phyloP scores from a whole-genome alignment of 2,329 filamentous ascomycete genomes.

The Colletotrichum orbiculare region DNA sequence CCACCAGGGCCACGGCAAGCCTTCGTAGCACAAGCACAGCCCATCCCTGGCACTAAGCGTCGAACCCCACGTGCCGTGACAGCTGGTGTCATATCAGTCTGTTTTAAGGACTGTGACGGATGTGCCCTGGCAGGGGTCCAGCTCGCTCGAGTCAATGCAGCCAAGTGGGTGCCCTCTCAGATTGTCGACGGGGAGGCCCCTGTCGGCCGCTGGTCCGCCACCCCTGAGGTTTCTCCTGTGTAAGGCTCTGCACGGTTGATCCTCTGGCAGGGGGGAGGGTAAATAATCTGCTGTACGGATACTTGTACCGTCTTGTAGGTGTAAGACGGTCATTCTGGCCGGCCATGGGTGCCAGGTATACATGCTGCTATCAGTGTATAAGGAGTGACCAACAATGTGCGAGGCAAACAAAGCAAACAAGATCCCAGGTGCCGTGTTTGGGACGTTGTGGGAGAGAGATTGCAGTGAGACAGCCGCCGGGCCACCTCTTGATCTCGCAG shows the following conservation, averaged over 20 bases:
- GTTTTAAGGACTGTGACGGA: conserved; percentile 23
- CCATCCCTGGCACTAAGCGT: conserved; percentile 22
- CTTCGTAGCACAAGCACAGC: not conserved
- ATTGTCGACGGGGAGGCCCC: conserved; percentile 2
- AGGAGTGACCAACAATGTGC: not conserved
- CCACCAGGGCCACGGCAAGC: too few relatives aligned
- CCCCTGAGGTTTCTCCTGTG: conserved; percentile 3
- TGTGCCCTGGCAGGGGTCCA: conserved; percentile 5
- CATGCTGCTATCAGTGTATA: too few relatives aligned
- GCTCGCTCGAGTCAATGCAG: conserved; percentile 24
- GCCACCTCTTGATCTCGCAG: not conserved
- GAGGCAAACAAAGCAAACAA: not conserved
- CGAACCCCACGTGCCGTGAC: conserved; percentile 30
- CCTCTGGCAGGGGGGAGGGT: conserved; percentile 1
- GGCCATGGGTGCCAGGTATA: too few relatives aligned
- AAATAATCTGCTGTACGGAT: not conserved
- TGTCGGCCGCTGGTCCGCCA: conserved; percentile 15
- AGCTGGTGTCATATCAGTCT: conserved; percentile 19
- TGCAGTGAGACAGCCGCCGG: conserved; percentile 7
- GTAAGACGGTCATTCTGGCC: too few relatives aligned
- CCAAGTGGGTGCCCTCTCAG: not conserved
- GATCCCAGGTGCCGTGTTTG: conserved; percentile 6
- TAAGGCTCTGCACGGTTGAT: conserved; percentile 28
- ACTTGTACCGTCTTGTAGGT: too few relatives aligned
- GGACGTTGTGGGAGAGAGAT: conserved; percentile 22